Conservation (phyloP, 495 filamentous ascomycete species). For the Aspergillus asperescens region DNA sequence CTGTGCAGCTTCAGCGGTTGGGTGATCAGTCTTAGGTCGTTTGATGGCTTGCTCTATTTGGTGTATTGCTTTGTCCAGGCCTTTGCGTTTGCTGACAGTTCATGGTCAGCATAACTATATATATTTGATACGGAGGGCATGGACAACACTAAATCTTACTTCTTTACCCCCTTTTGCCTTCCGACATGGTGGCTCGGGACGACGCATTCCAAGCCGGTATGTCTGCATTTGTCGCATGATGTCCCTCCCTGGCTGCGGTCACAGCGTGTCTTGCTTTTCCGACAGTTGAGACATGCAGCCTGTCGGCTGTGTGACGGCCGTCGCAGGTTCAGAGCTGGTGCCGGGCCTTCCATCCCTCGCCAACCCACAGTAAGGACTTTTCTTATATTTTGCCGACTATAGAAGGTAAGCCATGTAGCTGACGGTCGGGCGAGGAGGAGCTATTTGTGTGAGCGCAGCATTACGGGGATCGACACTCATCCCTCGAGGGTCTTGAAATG, state of each 20-base stretch:
- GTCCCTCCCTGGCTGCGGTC: slow-evolving; percentile 44
- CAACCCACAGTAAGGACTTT: background rate
- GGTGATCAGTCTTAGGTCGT: slow-evolving; percentile 47
- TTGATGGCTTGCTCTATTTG: slow-evolving; percentile 69
- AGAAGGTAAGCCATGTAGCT: background rate
- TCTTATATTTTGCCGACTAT: background rate
- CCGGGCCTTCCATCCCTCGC: slow-evolving; percentile 14
- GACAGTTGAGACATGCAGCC: slow-evolving; percentile 63
- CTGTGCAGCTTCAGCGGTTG: slow-evolving; percentile 44
- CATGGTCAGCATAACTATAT: slow-evolving; percentile 2
- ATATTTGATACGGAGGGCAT: background rate
- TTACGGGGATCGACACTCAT: too few relatives aligned
- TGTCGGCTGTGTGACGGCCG: slow-evolving; percentile 33
- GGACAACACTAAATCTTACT: slow-evolving; percentile 50
- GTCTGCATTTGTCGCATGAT: slow-evolving; percentile 59
- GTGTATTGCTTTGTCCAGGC: slow-evolving; percentile 65
- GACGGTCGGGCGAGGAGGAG: background rate
- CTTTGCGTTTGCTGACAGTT: slow-evolving; percentile 58
- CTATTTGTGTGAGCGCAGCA: too few relatives aligned
- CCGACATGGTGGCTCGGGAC: slow-evolving; percentile 65
- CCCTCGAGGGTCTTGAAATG: too few relatives aligned
- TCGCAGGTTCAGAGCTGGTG: background rate
- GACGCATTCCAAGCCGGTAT: slow-evolving; percentile 53
- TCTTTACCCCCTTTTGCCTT: slow-evolving; percentile 69
- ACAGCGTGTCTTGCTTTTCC: slow-evolving; percentile 65